These are phyloP conservation scores for Trichoderma sp. DNA, from an alignment of 2,329 filamentous ascomycete genomes.

Conservation along the genomic window DNA sequence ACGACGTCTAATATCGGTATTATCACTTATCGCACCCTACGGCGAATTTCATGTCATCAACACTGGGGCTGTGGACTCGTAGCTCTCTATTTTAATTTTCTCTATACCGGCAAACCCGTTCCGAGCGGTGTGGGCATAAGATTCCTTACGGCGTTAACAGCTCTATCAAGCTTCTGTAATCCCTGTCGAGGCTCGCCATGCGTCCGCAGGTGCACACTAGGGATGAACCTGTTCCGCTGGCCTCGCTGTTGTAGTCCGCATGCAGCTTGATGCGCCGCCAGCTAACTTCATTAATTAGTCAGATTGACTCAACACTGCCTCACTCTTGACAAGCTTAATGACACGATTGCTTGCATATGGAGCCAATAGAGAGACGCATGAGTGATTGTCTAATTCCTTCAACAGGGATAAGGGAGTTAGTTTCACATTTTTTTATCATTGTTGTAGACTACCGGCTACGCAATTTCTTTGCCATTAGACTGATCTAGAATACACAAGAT, in stretches of 20 bases:
- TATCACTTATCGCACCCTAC: neutral
- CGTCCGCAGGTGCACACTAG: neutral
- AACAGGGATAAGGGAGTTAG: neutral
- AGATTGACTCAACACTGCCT: neutral
- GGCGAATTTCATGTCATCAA: neutral
- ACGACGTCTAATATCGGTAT: neutral
- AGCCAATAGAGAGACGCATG: neutral
- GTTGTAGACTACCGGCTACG: too few relatives aligned
- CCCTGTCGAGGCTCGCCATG: neutral
- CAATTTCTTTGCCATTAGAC: neutral
- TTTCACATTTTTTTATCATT: too few relatives aligned
- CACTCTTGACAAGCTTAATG: neutral
- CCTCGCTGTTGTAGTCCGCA: neutral
- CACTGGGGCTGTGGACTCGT: neutral
- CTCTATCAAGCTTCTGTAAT: neutral
- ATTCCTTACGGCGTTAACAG: neutral
- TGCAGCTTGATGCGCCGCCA: neutral
- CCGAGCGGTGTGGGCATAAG: neutral
- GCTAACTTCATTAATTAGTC: neutral
- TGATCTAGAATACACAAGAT: neutral
- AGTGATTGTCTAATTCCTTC: neutral
- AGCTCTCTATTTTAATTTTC: neutral
- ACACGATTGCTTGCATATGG: neutral
- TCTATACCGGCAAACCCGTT: neutral
- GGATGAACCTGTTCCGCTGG: neutral